phyloP scores from a whole-genome alignment of 768 basidiomycete genomes.

The Peribolospora kevripleyi region DNA sequence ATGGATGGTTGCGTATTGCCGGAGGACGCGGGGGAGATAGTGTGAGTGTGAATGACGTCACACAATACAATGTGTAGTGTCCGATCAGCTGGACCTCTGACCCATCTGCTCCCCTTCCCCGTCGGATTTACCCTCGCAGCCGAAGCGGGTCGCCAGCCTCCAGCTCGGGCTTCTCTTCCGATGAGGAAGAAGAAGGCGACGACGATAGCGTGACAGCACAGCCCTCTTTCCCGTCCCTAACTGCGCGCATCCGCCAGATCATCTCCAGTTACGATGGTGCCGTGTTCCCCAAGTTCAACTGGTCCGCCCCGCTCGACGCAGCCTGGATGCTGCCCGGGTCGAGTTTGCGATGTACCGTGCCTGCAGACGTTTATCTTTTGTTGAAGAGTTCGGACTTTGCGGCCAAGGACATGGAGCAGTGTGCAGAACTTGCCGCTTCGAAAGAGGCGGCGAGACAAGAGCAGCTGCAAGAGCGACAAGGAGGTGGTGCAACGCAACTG shows the following conservation, averaged over 20 bases:
- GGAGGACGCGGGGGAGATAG: constrained; percentile 55
- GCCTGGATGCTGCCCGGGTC: constrained; percentile 59
- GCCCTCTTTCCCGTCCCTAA: constrained; percentile 63
- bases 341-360: constrained; percentile 60
- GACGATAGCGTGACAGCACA: constrained; percentile 13
- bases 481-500: too few relatives aligned
- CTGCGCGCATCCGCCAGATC: constrained; percentile 38
- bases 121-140: background rate
- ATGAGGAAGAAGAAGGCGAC: constrained; percentile 24
- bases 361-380: constrained; percentile 70
- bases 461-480: too few relatives aligned
- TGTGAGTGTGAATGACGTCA: constrained; percentile 17
- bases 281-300: constrained; percentile 89
- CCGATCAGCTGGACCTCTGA: background rate
- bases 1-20: constrained; percentile 70
- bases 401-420: constrained; percentile 41
- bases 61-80: background rate
- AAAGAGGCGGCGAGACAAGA: background rate
- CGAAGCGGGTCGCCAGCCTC: background rate
- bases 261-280: constrained; percentile 43
- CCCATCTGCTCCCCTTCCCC: background rate
- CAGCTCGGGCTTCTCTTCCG: background rate
- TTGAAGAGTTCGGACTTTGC: constrained; percentile 84
- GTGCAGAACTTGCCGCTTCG: background rate
- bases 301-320: constrained; percentile 86